A percentile compares a stretch with the other conserved stretches of the same genome.
Evolutionary conservation across 2,329 filamentous ascomycete species (phyloP).

Genomic region (Xylaria sp.): DNA sequence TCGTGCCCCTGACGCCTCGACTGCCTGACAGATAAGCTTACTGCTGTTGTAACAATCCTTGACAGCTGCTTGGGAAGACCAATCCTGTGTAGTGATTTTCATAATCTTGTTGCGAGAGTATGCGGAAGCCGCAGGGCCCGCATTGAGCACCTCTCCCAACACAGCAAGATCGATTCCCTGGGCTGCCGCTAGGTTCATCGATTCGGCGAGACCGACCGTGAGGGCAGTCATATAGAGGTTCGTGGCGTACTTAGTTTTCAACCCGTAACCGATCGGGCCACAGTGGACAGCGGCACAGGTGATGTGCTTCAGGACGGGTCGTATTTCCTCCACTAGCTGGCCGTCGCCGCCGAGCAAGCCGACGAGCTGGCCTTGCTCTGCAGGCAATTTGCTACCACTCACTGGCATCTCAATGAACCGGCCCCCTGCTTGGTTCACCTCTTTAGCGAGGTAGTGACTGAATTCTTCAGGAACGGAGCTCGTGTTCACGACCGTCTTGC

Average conservation of each 20-base stretch:
- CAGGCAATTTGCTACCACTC: constrained; percentile 49
- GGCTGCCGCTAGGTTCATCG: constrained; percentile 47
- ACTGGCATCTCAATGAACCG: constrained; percentile 51
- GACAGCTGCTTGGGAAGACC: constrained; percentile 46
- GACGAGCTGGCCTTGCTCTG: constrained; percentile 49
- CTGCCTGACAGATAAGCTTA: constrained; percentile 44
- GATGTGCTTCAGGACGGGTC: constrained; percentile 42
- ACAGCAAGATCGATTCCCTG: constrained; percentile 48
- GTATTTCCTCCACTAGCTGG: constrained; percentile 41
- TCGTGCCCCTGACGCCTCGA: constrained; percentile 31
- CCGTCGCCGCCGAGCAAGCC: constrained; percentile 49
- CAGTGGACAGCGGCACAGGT: constrained; percentile 49
- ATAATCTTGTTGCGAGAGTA: constrained; percentile 46
- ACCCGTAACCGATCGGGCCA: constrained; percentile 47
- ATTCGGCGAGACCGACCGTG: constrained; percentile 49
- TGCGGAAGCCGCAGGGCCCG: constrained; percentile 47
- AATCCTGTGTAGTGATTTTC: constrained; percentile 47
- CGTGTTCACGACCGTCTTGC: constrained; percentile 49
- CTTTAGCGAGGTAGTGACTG: constrained; percentile 40
- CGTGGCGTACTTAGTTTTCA: constrained; percentile 49
- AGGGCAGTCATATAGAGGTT: constrained; percentile 48
- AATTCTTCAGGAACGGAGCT: constrained; percentile 46
- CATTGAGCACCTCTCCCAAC: constrained; percentile 46
- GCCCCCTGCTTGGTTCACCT: constrained; percentile 43
- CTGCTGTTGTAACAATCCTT: constrained; percentile 49